Evolutionary conservation across 352 stramenopile genomes (phyloP), one percentile per base, ranked within the genome.

Genomic region (Pythium folliculosum): DNA sequence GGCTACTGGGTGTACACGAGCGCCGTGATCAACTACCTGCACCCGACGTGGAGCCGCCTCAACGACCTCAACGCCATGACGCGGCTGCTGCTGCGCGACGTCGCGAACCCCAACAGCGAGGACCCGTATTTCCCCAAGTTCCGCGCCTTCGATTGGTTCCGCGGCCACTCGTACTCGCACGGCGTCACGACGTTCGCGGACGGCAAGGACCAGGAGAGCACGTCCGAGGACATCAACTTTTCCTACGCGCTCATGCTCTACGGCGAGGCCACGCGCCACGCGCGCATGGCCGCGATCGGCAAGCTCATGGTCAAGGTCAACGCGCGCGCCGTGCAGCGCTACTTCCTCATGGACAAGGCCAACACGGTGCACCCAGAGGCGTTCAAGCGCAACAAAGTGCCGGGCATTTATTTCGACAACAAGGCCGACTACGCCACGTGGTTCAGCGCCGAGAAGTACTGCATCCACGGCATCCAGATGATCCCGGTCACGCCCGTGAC

Each of bases 401-500:
- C 69, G 14, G 69, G 69, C 13, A 75, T 75, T 50, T 75, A 60
- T 40, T 75, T 75, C 49, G 69, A 75, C 49, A 75, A 75, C 63
- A 75, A 75, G 43, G 67, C 52, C 4, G 81, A 82, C 72, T 93
- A 93, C 70, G 79, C 82, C 25, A 91, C 85, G 47, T 93, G 81
- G 81, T 93, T 91, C 67, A 76, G 77, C 30, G 66, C 84, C 12
- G 71, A 82, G 30, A 73, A 76, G 30, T 81, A 92, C 17, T 85
- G 77, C 32, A 92, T 92, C 63, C 84, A 92, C 49, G 84, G 84
- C 27, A 91, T 92, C 35, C 84, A 92, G 60, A 92, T 92, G 84
- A 65, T 84, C n/a, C 77, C 77, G 0, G 77, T 91, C 38, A 86
- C 80, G 50, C 77, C 80, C 10, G 78, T 88, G 60, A 76, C 80